Conservation (phyloP, 2,329 filamentous ascomycete species). For the Fusarium beomiforme region DNA sequence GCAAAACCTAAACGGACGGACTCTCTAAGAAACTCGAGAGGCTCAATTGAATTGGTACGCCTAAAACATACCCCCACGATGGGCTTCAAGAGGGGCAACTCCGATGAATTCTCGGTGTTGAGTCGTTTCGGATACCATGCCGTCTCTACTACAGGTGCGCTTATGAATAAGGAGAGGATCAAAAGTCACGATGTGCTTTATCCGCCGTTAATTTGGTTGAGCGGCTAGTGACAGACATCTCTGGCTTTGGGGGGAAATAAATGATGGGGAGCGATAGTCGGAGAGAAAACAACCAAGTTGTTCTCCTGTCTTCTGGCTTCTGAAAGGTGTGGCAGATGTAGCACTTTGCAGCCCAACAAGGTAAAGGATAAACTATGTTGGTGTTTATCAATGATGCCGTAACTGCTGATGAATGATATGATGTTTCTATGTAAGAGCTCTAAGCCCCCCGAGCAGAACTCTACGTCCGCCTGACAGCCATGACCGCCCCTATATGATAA, state of each 20-base stretch:
- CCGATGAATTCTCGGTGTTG: constrained; percentile 24
- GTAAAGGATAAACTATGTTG: constrained; percentile 28
- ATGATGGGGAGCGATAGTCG: constrained; percentile 24
- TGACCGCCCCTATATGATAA: not conserved
- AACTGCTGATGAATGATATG: constrained; percentile 36
- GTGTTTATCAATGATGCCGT: constrained; percentile 38
- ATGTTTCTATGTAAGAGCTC: constrained; percentile 27
- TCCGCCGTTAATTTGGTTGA: constrained; percentile 32
- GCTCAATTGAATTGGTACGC: constrained; percentile 27
- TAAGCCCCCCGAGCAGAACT: not conserved
- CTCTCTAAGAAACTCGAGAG: constrained; percentile 10
- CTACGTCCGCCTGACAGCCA: not conserved
- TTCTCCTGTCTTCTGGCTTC: not conserved
- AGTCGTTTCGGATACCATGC: constrained; percentile 30
- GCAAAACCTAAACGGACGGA: constrained; percentile 16
- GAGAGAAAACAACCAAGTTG: not conserved
- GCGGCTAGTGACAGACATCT: constrained; percentile 2
- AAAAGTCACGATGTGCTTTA: not conserved
- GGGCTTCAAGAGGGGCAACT: constrained; percentile 30
- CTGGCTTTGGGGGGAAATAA: not conserved
- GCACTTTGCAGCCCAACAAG: constrained; percentile 21
- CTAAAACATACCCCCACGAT: constrained; percentile 28
- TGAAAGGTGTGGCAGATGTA: constrained; percentile 23
- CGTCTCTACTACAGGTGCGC: constrained; percentile 20
- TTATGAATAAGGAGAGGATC: constrained; percentile 11